Evolutionary conservation across 129 eudicot genomes (phyloP).

Genomic region (Sambucus nigra): DNA sequence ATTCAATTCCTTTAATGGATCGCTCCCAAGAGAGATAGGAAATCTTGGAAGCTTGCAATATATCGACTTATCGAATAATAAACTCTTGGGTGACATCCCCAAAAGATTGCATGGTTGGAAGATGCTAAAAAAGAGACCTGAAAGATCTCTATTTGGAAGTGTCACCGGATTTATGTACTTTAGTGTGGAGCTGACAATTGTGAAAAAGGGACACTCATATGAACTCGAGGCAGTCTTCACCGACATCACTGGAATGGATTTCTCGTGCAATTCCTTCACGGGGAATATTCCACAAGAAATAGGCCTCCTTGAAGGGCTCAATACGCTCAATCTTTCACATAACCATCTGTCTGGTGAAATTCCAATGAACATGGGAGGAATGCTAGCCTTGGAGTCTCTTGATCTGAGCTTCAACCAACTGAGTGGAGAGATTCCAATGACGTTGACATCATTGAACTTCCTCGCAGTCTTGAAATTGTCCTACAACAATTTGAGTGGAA

Average conservation of each 20-base stretch:
- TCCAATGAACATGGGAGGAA: constrained; percentile 4
- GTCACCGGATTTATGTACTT: neutral
- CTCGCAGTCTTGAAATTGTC: constrained; percentile 6
- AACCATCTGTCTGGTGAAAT: constrained; percentile 9
- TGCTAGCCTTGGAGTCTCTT: constrained; percentile 8
- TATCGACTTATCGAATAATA: constrained; percentile 5
- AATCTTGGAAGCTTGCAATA: constrained; percentile 7
- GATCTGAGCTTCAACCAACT: constrained; percentile 13
- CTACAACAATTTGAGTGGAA: constrained; percentile 12
- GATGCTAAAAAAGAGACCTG: constrained; percentile 4
- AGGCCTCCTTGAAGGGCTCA: constrained; percentile 5
- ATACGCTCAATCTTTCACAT: constrained; percentile 8
- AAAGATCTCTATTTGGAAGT: neutral
- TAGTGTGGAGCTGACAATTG: constrained; percentile 8
- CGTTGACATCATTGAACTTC: constrained; percentile 1
- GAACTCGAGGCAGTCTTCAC: neutral
- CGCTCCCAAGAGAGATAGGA: constrained; percentile 10
- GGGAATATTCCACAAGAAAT: constrained; percentile 5
- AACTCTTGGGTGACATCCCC: constrained; percentile 6
- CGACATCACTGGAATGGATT: constrained; percentile 6
- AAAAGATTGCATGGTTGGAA: neutral
- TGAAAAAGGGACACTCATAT: constrained; percentile 6
- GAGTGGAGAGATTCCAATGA: constrained; percentile 8
- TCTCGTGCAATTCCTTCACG: constrained; percentile 9
- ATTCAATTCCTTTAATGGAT: constrained; percentile 2